Conservation (phyloP, 2,329 filamentous ascomycete species). For the Claviceps capensis region DNA sequence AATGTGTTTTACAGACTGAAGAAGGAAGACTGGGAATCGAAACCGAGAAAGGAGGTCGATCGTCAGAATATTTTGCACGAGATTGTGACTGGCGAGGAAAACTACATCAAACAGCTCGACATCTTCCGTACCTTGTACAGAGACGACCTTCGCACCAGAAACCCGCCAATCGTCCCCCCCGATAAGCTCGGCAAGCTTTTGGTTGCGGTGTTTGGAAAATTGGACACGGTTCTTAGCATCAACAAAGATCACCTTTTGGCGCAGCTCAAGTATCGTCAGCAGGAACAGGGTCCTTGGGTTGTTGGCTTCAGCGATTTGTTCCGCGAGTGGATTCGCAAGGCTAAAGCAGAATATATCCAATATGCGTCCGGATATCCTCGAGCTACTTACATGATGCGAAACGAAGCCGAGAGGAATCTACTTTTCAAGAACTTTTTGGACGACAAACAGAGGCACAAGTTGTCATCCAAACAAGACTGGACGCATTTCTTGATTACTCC, state of each 20-base stretch:
- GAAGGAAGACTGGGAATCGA: conserved; percentile 58
- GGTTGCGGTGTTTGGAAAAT: conserved; percentile 75
- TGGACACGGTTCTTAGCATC: conserved; percentile 75
- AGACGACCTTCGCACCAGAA: conserved; percentile 57
- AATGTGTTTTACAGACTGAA: conserved; percentile 74
- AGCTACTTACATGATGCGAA: conserved; percentile 69
- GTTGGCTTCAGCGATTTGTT: conserved; percentile 93
- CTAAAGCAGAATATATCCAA: conserved; percentile 75
- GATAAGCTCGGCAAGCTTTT: conserved; percentile 71
- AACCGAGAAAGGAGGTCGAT: conserved; percentile 76
- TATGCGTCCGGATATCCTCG: conserved; percentile 82
- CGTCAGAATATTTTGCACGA: conserved; percentile 92
- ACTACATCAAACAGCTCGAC: conserved; percentile 78
- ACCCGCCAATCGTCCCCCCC: conserved; percentile 69
- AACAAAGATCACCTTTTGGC: conserved; percentile 88
- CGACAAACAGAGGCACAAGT: conserved; percentile 61
- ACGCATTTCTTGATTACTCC: conserved; percentile 89
- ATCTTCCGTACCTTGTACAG: conserved; percentile 76
- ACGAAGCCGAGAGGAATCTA: conserved; percentile 72
- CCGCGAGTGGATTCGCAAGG: conserved; percentile 95
- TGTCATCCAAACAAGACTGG: conserved; percentile 77
- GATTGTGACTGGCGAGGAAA: conserved; percentile 85
- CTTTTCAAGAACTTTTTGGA: conserved; percentile 80
- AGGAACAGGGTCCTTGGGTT: conserved; percentile 93
- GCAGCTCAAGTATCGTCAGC: conserved; percentile 90